Evolutionary conservation across 805 yeast species (phyloP).

Genomic region (Yarrowia sp.): DNA sequence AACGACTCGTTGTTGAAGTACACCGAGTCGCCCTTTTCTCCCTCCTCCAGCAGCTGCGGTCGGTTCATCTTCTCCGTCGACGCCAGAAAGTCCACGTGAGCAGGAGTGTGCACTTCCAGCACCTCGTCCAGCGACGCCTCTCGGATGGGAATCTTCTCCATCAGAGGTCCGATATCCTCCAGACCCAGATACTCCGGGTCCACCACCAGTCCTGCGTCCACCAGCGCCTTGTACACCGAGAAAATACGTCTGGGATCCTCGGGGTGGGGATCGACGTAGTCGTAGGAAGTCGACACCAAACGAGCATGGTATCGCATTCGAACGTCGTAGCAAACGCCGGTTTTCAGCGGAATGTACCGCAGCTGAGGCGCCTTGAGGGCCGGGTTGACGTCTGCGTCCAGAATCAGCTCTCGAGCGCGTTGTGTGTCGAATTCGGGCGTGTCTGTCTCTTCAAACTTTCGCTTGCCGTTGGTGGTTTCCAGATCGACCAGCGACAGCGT

Average conservation of each 20-base stretch:
- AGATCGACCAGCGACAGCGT: slow-evolving; percentile 30
- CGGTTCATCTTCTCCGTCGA: slow-evolving; percentile 79
- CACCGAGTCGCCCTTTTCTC: slow-evolving; percentile 92
- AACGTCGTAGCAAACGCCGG: slow-evolving; percentile 95
- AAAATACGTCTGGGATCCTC: slow-evolving; percentile 97
- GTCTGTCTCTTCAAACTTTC: slow-evolving; percentile 34
- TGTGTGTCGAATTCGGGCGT: slow-evolving; percentile 20
- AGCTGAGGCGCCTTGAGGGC: slow-evolving; percentile 58
- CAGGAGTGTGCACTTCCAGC: slow-evolving; percentile 80
- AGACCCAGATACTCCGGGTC: slow-evolving; percentile 77
- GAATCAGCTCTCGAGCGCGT: slow-evolving; percentile 31
- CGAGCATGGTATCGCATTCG: slow-evolving; percentile 98
- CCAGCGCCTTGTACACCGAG: slow-evolving; percentile 88
- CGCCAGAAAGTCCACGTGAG: slow-evolving; percentile 76
- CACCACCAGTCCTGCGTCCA: slow-evolving; percentile 87
- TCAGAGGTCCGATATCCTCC: slow-evolving; percentile 80
- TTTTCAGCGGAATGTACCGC: slow-evolving; percentile 76
- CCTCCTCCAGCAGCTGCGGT: slow-evolving; percentile 76
- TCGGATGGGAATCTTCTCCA: slow-evolving; percentile 88
- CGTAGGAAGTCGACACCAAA: slow-evolving; percentile 87
- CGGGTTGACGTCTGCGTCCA: slow-evolving; percentile 17
- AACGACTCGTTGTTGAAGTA: slow-evolving; percentile 91
- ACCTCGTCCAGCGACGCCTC: slow-evolving; percentile 90
- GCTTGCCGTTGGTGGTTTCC: slow-evolving; percentile 43
- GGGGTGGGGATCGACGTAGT: slow-evolving; percentile 98